phyloP scores from a whole-genome alignment of 768 basidiomycete species.

The Flagelloscypha sp. region DNA sequence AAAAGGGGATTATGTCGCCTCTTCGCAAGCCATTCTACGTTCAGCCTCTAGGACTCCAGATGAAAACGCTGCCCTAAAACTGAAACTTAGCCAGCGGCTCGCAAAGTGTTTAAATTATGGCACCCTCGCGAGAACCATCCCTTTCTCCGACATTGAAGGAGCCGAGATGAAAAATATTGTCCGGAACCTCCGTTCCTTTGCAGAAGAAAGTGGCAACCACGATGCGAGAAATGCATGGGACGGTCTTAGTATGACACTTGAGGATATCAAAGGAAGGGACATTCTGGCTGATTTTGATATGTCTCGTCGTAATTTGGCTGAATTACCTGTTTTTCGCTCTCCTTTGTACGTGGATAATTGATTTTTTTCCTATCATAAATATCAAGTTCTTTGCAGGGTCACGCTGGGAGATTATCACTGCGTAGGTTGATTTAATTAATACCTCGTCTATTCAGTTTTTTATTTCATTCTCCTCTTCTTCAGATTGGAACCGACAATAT shows the following conservation, averaged over 20 bases:
- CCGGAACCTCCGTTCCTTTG: conserved; percentile 1
- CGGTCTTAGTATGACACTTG: neutral
- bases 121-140: conserved; percentile 12
- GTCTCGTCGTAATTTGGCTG: conserved; percentile 8
- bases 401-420: neutral
- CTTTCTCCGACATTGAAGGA: conserved; percentile 4
- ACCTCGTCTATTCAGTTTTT: neutral
- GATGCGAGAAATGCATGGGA: conserved; percentile 5
- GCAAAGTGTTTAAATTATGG: conserved; percentile 18
- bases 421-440: conserved; percentile 1
- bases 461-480: neutral
- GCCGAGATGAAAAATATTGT: conserved; percentile 6
- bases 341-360: neutral
- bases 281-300: conserved; percentile 7
- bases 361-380: neutral
- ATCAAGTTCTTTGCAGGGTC: neutral
- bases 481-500: conserved; percentile 19
- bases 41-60: conserved; percentile 10
- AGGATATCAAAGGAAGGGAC: neutral
- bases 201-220: conserved; percentile 1
- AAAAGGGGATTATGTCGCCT: conserved; percentile 16
- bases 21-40: conserved; percentile 15
- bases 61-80: neutral
- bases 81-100: conserved; percentile 14
- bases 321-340: neutral